phyloP scores from a whole-genome alignment of 2,329 filamentous ascomycete species.

The Pestalotiopsis sp. region DNA sequence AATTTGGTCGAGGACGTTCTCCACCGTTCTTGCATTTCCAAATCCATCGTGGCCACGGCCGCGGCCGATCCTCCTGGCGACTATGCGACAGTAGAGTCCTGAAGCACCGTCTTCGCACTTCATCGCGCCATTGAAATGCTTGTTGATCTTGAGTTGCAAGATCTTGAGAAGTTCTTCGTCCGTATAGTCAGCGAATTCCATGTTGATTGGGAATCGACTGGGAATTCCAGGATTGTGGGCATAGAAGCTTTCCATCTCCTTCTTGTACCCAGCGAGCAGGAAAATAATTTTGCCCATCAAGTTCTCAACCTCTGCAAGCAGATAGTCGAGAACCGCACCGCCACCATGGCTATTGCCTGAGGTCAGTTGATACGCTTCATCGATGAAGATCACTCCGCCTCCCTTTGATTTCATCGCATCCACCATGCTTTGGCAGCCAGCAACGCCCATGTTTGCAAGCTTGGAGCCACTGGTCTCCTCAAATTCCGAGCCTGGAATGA shows the following conservation, averaged over 20 bases:
- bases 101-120: slow-evolving; percentile 57
- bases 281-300: slow-evolving; percentile 70
- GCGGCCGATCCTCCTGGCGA: slow-evolving; percentile 61
- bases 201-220: slow-evolving; percentile 67
- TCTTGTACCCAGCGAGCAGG: slow-evolving; percentile 72
- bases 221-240: slow-evolving; percentile 72
- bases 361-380: slow-evolving; percentile 77
- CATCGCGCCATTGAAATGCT: slow-evolving; percentile 59
- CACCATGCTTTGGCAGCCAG: slow-evolving; percentile 58
- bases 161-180: slow-evolving; percentile 68
- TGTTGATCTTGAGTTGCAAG: slow-evolving; percentile 54
- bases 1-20: slow-evolving; percentile 62
- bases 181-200: slow-evolving; percentile 71
- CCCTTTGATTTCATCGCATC: slow-evolving; percentile 57
- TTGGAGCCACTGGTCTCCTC: slow-evolving; percentile 70
- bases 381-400: slow-evolving; percentile 75
- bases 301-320: slow-evolving; percentile 75
- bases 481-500: slow-evolving; percentile 62
- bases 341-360: slow-evolving; percentile 61
- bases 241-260: slow-evolving; percentile 78
- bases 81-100: slow-evolving; percentile 68
- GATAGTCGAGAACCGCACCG: slow-evolving; percentile 66
- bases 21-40: slow-evolving; percentile 71
- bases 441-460: slow-evolving; percentile 64
- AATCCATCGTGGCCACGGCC: slow-evolving; percentile 69